Conservation (phyloP, 768 basidiomycete species). For the Leccinum variicolor region DNA sequence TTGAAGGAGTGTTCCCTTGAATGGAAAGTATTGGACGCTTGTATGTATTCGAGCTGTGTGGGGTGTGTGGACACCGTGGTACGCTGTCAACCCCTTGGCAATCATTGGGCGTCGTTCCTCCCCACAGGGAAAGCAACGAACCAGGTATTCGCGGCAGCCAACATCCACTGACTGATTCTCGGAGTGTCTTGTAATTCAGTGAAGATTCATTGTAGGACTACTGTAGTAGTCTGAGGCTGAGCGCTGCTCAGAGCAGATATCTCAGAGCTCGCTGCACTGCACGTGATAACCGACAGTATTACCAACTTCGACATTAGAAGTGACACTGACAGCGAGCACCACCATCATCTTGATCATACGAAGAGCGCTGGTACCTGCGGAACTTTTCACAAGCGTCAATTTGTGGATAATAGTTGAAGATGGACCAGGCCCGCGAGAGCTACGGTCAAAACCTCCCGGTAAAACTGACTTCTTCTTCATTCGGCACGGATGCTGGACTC, state of each 20-base stretch:
- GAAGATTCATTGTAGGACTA: neutral
- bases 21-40: neutral
- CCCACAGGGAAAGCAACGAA: neutral
- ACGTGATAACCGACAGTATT: neutral
- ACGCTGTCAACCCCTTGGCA: neutral
- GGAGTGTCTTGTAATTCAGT: neutral
- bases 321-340: slow-evolving; percentile 4
- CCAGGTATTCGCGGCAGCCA: too few species aligned
- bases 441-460: slow-evolving; percentile 59
- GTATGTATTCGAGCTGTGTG: neutral
- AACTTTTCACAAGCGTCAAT: neutral
- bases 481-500: slow-evolving; percentile 6
- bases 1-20: neutral
- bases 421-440: slow-evolving; percentile 22
- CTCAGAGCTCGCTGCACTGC: neutral
- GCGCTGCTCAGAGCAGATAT: too few species aligned
- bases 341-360: neutral
- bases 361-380: neutral
- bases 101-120: neutral
- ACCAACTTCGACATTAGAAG: neutral
- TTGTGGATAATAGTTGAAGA: neutral
- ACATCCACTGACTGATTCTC: neutral
- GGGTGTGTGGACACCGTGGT: neutral
- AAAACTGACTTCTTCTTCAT: slow-evolving; percentile 15
- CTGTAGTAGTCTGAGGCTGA: too few species aligned